phyloP scores from a whole-genome alignment of 768 basidiomycete genomes.

The Mycena chlorophos region DNA sequence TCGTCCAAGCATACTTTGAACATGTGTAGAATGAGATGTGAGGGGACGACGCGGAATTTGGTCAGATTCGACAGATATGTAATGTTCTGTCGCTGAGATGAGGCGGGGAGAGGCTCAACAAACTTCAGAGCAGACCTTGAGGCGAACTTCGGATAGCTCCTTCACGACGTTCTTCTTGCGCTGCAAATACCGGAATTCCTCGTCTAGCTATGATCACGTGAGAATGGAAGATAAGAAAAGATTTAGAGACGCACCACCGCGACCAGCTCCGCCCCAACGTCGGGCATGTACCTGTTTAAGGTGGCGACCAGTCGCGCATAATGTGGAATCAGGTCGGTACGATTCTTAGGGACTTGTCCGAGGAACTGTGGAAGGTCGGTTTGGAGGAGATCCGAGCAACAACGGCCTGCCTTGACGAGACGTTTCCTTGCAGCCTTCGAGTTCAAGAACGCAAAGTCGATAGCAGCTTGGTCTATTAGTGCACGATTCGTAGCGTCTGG shows the following conservation, averaged over 20 bases:
- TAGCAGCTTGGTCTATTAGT: conserved; percentile 88
- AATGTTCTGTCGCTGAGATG: conserved; percentile 63
- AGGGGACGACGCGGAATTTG: conserved; percentile 91
- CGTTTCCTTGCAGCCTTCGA: conserved; percentile 95
- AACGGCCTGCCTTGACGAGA: conserved; percentile 67
- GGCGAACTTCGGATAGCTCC: conserved; percentile 80
- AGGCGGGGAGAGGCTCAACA: not conserved
- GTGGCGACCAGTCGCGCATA: conserved; percentile 90
- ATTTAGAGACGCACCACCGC: conserved; percentile 55
- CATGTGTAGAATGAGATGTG: conserved; percentile 90
- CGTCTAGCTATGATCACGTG: conserved; percentile 72
- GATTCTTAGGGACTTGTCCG: conserved; percentile 79
- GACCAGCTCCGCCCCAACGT: conserved; percentile 82
- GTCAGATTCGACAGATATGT: conserved; percentile 87
- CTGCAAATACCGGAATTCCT: conserved; percentile 95
- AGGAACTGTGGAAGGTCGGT: conserved; percentile 58
- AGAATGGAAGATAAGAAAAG: conserved; percentile 8
- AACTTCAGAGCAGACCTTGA: conserved; percentile 58
- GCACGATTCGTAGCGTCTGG: conserved; percentile 92
- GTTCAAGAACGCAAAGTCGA: conserved; percentile 96
- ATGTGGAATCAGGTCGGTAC: conserved; percentile 89
- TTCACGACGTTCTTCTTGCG: conserved; percentile 90
- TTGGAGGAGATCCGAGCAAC: conserved; percentile 1
- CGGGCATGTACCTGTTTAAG: conserved; percentile 89
- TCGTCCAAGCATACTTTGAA: conserved; percentile 98